phyloP scores from a whole-genome alignment of 129 eudicot genomes.

The Chrysanthemum seticuspe region DNA sequence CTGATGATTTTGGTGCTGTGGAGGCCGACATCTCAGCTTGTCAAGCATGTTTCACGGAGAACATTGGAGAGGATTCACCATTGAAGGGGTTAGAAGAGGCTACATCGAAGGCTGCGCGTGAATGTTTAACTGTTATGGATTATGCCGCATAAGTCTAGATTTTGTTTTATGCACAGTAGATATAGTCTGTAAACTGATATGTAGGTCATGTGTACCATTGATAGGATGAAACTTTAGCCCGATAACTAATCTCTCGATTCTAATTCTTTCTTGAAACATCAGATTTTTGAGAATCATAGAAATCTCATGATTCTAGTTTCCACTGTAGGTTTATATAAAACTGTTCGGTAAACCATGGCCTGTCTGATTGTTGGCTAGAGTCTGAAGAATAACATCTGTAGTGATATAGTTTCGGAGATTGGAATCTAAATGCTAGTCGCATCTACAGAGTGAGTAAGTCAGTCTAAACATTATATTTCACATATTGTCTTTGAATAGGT shows the following conservation, averaged over 20 bases:
- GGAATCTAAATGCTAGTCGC: too few species aligned
- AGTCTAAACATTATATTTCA: too few species aligned
- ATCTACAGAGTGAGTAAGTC: too few species aligned
- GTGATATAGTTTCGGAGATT: too few species aligned
- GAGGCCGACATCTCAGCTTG: constrained; percentile 27
- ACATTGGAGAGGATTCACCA: constrained; percentile 36
- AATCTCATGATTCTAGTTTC: too few species aligned
- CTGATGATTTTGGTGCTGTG: constrained; percentile 36
- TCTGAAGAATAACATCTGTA: too few species aligned
- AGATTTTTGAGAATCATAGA: too few species aligned
- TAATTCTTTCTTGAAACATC: too few species aligned
- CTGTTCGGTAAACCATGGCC: too few species aligned
- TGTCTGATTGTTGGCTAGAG: too few species aligned
- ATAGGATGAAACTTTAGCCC: constrained; percentile 27
- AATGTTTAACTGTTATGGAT: constrained; percentile 39
- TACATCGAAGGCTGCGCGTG: constrained; percentile 34
- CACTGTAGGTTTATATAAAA: too few species aligned
- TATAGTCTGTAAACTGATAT: not conserved
- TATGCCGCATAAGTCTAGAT: constrained; percentile 23
- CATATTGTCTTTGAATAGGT: too few species aligned
- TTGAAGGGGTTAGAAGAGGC: constrained; percentile 38
- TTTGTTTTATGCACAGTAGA: not conserved
- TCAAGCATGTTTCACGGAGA: constrained; percentile 31
- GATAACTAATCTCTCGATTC: not conserved
- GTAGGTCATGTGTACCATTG: constrained; percentile 25